A percentile compares a stretch with the other conserved stretches of the same genome.
These are phyloP conservation scores for Bolboschoenoplectus hybrid DNA, from an alignment of 202 grass and related monocot species.

Conservation along the genomic window DNA sequence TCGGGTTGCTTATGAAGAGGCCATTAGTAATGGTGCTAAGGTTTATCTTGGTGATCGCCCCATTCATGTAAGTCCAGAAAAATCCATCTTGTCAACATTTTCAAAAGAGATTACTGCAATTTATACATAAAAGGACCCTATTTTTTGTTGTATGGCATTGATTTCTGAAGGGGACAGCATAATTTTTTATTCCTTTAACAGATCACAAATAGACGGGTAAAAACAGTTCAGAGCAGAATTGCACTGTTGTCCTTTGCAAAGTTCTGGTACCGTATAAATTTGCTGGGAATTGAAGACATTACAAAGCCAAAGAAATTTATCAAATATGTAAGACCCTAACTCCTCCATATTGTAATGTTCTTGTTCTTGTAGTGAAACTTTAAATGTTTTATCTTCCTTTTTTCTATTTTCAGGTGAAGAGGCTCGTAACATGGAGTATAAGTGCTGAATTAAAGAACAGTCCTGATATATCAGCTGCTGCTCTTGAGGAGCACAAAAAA, in stretches of 20 bases:
- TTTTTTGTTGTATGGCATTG: background rate
- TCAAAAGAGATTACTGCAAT: background rate
- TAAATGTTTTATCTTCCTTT: background rate
- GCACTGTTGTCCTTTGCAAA: conserved; percentile 68
- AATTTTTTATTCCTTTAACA: background rate
- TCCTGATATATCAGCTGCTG: conserved; percentile 70
- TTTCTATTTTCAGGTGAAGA: background rate
- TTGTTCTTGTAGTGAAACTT: background rate
- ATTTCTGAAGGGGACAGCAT: background rate
- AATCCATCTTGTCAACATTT: background rate
- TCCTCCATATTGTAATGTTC: background rate
- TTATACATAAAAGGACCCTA: background rate
- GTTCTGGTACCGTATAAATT: conserved; percentile 74
- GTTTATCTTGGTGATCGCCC: conserved; percentile 89
- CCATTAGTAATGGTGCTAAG: conserved; percentile 74
- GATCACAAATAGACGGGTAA: conserved; percentile 7
- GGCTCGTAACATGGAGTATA: background rate
- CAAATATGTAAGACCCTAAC: background rate
- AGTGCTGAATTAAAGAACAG: background rate
- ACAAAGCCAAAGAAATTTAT: background rate
- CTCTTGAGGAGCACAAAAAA: conserved; percentile 95
- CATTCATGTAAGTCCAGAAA: conserved; percentile 55
- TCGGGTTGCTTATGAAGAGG: conserved; percentile 83
- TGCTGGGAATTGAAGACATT: conserved; percentile 28
- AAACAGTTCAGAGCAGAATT: conserved; percentile 36